Evolutionary conservation across 805 yeast species (phyloP), one percentile per base, ranked within the genome.

Genomic region (Candida succiphila): DNA sequence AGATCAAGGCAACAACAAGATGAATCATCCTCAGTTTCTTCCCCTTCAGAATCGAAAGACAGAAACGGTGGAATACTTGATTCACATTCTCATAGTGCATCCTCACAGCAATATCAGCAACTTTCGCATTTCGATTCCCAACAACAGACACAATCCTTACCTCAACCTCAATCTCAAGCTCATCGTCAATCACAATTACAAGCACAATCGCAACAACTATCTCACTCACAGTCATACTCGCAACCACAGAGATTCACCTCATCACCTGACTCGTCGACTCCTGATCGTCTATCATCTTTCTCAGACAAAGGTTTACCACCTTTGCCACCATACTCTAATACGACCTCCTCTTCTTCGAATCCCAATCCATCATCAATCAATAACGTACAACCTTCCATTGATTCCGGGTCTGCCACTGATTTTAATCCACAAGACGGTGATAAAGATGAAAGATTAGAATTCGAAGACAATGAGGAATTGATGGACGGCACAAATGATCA

Each of bases 1-100:
- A 70, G 96, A 44, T 77, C 75, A 37, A 58, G 51, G 33, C 51
- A 50, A 34, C 23, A 9, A 13, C 19, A 8, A 21, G n/a, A n/a
- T n/a, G n/a, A n/a, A n/a, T n/a, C n/a, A n/a, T n/a, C n/a, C n/a
- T n/a, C n/a, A n/a, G 13, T 7, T 26, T 16, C 9, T 8, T 13
- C 7, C 7, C 12, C 24, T 8, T 21, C 24, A 21, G 10, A 21
- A 21, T 21, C 24, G 12, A 21, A 21, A 21, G 12, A 21, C 12
- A 8, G 10, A 21, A 7, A 7, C 7, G 7, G 10, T 21, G 7
- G 10, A 21, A 21, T 12, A 21, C 12, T 21, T 12, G 7, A 7
- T 21, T 21, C 24, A 7, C n/a, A n/a, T n/a, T n/a, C n/a, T n/a
- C n/a, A n/a, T n/a, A n/a, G n/a, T n/a, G 12, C 27, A 25, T 6